A percentile compares a stretch with the other conserved stretches of the same genome.
phyloP scores from a whole-genome alignment of 2,329 filamentous ascomycete genomes.

The Botrytis deweyae region DNA sequence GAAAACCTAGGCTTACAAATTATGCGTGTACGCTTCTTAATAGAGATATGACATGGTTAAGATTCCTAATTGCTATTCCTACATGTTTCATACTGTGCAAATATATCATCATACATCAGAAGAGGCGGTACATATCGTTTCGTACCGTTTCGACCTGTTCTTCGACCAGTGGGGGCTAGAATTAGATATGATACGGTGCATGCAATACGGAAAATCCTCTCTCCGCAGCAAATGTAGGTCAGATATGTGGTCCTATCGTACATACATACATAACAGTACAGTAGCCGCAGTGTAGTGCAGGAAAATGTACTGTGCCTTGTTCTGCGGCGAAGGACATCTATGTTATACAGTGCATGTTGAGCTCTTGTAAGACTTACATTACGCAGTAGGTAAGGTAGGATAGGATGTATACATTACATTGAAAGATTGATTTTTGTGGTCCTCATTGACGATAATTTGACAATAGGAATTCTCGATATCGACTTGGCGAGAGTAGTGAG shows the following conservation, averaged over 20 bases:
- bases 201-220: conserved; percentile 5
- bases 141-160: background rate
- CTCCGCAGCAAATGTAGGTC: conserved; percentile 14
- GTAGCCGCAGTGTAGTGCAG: conserved; percentile 10
- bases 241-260: conserved; percentile 16
- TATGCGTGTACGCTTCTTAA: background rate
- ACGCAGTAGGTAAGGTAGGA: background rate
- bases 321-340: conserved; percentile 10
- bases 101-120: conserved; percentile 10
- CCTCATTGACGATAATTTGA: conserved; percentile 16
- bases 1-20: background rate
- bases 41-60: background rate
- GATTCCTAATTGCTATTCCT: background rate
- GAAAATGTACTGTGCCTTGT: conserved; percentile 15
- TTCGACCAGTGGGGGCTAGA: conserved; percentile 3
- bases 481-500: conserved; percentile 1
- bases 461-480: background rate
- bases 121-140: background rate
- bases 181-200: conserved; percentile 4
- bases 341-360: conserved; percentile 3
- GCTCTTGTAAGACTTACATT: background rate
- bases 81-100: background rate
- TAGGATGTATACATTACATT: conserved; percentile 14
- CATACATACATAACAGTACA: conserved; percentile 10
- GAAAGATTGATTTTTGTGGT: conserved; percentile 9